Percentiles rank a stretch among this genome's conserved stretches.
phyloP scores from a whole-genome alignment of 2,329 filamentous ascomycete species.

The Drechslera avenae region DNA sequence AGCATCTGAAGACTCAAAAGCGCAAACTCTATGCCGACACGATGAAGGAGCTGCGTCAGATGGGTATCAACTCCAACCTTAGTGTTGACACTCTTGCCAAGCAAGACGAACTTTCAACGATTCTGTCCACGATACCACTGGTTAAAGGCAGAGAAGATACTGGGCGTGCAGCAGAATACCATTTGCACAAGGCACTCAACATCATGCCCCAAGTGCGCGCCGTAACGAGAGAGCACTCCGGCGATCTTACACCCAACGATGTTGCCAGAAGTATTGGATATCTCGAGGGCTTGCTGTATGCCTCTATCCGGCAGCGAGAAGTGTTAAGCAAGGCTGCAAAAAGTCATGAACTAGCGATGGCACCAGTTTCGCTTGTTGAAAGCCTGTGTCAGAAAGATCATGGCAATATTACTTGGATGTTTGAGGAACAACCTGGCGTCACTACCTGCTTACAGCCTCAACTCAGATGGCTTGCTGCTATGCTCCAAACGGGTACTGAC shows the following conservation, averaged over 20 bases:
- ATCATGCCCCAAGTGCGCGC: constrained; percentile 70
- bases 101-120: constrained; percentile 71
- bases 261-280: constrained; percentile 79
- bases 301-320: constrained; percentile 65
- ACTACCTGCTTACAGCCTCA: constrained; percentile 22
- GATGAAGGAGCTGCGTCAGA: constrained; percentile 78
- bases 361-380: constrained; percentile 44
- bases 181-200: constrained; percentile 80
- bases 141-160: constrained; percentile 35
- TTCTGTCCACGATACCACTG: constrained; percentile 64
- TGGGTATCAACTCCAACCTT: constrained; percentile 88
- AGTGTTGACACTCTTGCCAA: constrained; percentile 72
- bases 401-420: constrained; percentile 21
- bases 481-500: constrained; percentile 67
- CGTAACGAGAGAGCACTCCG: constrained; percentile 73
- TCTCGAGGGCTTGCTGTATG: constrained; percentile 80
- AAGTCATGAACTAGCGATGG: constrained; percentile 46
- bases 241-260: constrained; percentile 82
- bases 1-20: constrained; percentile 90
- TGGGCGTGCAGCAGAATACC: constrained; percentile 62
- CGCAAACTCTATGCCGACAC: constrained; percentile 89
- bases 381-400: constrained; percentile 33
- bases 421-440: constrained; percentile 16
- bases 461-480: constrained; percentile 67
- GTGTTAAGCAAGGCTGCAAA: constrained; percentile 40